Base-by-base conservation (phyloP, 2,329 filamentous ascomycete genomes). In the Dendryphion nanum region DNA sequence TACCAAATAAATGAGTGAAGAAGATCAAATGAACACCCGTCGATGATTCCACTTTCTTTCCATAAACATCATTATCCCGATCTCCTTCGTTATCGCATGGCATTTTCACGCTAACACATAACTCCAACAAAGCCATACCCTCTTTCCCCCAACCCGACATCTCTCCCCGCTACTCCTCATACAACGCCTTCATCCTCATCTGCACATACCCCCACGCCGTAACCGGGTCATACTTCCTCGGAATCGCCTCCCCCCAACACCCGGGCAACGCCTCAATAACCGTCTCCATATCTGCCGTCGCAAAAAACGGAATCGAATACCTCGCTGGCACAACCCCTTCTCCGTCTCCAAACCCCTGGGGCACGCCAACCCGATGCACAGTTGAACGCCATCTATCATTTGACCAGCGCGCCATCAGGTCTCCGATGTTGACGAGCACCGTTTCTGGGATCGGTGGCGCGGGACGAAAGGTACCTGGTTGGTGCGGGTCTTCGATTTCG, bases 291-390 rank as follows among this genome's bases (percentile, higher is more conserved):
- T 70, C 51, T 33, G 66, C 61, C 12, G 53, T 61, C 13, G 64
- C 57, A 40, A 71, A 72, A 32, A 67, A 68, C 2, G 66, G 64
- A 15, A 71, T 66, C 17, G 59, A 65, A 35, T 69, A 69, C n/a
- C 68, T 45, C 28, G 57, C 55, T 14, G 52, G 48, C 7, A 61
- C 55, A 33, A 69, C 46, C 24, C 45, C 44, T 17, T 55, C 45
- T 14, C 18, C 19, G 14, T 30, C 24, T 4, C 23, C 18, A 7
- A 18, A 14, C 14, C 23, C 38, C 19, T 21, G 15, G 13, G 67
- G 63, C 26, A 63, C 33, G 2, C 57, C 63, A 18, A 69, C 66
- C 3, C 67, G 48, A 47, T 70, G 66, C 16, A 69, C 52, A n/a
- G 59, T 67, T 33, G 56, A 63, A 34, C 57, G 57, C 45, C 65